phyloP scores from a whole-genome alignment of 2,329 filamentous ascomycete genomes.

The Rugonectria rugulosa region DNA sequence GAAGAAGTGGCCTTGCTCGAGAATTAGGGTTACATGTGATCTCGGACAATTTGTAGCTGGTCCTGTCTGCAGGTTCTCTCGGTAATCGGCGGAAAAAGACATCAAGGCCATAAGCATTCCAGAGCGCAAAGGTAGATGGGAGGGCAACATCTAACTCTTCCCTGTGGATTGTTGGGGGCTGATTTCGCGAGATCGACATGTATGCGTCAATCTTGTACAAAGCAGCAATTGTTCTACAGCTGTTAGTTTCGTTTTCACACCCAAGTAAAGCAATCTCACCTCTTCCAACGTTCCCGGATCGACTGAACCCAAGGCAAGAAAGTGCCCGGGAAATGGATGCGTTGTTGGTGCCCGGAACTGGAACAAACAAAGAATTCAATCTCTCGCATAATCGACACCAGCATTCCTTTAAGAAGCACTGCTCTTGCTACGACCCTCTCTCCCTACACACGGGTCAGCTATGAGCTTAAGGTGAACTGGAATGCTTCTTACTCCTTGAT shows the following conservation, averaged over 20 bases:
- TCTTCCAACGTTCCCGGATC: slow-evolving; percentile 45
- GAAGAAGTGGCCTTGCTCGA: slow-evolving; percentile 34
- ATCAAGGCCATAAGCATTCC: slow-evolving; percentile 48
- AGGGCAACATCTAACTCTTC: slow-evolving; percentile 49
- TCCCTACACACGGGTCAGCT: slow-evolving; percentile 34
- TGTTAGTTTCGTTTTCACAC: background rate
- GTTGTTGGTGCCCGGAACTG: slow-evolving; percentile 45
- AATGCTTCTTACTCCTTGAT: slow-evolving; percentile 40
- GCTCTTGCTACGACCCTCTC: slow-evolving; percentile 42
- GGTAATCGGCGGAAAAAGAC: slow-evolving; percentile 45
- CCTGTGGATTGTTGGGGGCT: slow-evolving; percentile 42
- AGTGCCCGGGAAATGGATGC: slow-evolving; percentile 44
- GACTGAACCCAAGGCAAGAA: slow-evolving; percentile 47
- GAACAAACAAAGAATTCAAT: slow-evolving; percentile 47
- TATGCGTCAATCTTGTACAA: slow-evolving; percentile 51
- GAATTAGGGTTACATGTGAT: slow-evolving; percentile 40
- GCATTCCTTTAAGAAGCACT: slow-evolving; percentile 44
- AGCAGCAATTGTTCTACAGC: slow-evolving; percentile 42
- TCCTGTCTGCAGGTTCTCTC: slow-evolving; percentile 43
- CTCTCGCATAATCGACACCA: slow-evolving; percentile 46
- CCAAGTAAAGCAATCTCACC: slow-evolving; percentile 32
- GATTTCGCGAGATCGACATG: slow-evolving; percentile 41
- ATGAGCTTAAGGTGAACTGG: background rate
- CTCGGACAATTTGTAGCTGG: slow-evolving; percentile 41
- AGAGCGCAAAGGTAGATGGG: slow-evolving; percentile 44